A percentile compares a stretch with the other conserved stretches of the same genome.
Evolutionary conservation across 116 monocot genomes (phyloP).

Genomic region (Zostera marina): DNA sequence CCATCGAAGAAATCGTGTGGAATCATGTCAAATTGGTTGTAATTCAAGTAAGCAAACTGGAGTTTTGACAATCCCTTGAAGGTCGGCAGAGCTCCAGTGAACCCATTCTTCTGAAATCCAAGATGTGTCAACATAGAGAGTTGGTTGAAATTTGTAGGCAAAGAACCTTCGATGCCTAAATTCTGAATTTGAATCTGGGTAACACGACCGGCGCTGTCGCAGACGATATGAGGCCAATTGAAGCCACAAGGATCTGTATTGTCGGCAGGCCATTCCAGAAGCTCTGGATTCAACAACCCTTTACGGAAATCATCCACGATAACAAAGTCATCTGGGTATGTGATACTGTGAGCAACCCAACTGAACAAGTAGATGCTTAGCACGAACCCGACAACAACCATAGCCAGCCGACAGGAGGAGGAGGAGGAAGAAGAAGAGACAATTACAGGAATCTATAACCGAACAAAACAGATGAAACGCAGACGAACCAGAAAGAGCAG

Average conservation of each 20-base stretch:
- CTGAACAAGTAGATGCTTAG: not conserved
- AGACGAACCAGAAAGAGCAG: not conserved
- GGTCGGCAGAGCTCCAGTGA: slow-evolving; percentile 54
- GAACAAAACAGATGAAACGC: not conserved
- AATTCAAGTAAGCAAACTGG: slow-evolving; percentile 35
- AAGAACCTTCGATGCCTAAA: slow-evolving; percentile 29
- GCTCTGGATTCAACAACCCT: slow-evolving; percentile 41
- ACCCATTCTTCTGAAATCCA: slow-evolving; percentile 58
- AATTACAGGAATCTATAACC: not conserved
- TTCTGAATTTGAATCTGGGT: slow-evolving; percentile 52
- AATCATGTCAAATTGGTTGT: slow-evolving; percentile 54
- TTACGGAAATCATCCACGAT: slow-evolving; percentile 40
- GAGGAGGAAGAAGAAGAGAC: too few relatives aligned
- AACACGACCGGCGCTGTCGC: slow-evolving; percentile 27
- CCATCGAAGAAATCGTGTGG: slow-evolving; percentile 78
- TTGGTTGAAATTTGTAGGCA: slow-evolving; percentile 40
- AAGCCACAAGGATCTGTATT: slow-evolving; percentile 50
- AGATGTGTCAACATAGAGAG: slow-evolving; percentile 42
- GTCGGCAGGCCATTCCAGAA: slow-evolving; percentile 37
- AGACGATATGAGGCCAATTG: slow-evolving; percentile 49
- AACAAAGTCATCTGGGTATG: slow-evolving; percentile 40
- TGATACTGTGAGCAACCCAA: slow-evolving; percentile 9
- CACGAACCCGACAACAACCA: not conserved
- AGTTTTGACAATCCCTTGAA: slow-evolving; percentile 50
- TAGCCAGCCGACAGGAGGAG: not conserved